Conservation (phyloP, 306 rosid genomes). For the Cotoneaster glaucophyllus region DNA sequence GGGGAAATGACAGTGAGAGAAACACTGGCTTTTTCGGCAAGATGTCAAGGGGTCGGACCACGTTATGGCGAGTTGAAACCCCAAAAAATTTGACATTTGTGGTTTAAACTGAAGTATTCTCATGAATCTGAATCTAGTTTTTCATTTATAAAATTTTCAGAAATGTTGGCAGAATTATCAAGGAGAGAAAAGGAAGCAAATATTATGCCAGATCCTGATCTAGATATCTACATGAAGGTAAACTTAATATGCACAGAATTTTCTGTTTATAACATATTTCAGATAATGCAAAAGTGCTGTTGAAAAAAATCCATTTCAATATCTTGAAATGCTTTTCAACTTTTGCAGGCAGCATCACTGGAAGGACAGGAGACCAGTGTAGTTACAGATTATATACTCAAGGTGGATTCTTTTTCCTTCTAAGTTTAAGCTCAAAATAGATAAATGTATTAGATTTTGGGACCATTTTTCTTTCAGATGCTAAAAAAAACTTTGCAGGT, state of each 20-base stretch:
- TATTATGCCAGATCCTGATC: slow-evolving; percentile 59
- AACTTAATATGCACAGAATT: background rate
- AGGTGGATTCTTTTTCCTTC: slow-evolving; percentile 30
- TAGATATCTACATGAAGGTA: slow-evolving; percentile 74
- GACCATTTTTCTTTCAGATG: background rate
- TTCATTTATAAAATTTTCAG: slow-evolving; percentile 12
- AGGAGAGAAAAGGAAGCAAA: slow-evolving; percentile 60
- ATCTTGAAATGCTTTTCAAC: background rate
- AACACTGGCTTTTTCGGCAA: slow-evolving; percentile 78
- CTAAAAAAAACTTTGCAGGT: slow-evolving; percentile 13
- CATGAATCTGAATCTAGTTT: background rate
- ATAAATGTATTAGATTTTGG: background rate
- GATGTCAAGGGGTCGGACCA: slow-evolving; percentile 72
- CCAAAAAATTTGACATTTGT: background rate
- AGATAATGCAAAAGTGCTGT: background rate
- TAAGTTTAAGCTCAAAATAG: background rate
- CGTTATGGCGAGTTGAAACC: slow-evolving; percentile 48
- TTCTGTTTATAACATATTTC: background rate
- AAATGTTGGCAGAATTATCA: slow-evolving; percentile 54
- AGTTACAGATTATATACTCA: slow-evolving; percentile 68
- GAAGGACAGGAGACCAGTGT: slow-evolving; percentile 68
- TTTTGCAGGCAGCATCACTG: slow-evolving; percentile 51
- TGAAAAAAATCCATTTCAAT: background rate
- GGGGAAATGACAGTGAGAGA: slow-evolving; percentile 80
- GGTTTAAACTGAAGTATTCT: background rate